Evolutionary conservation across 2,329 filamentous ascomycete genomes (phyloP), one percentile per base, ranked within the genome.

Genomic region (Penicillium decumbens): DNA sequence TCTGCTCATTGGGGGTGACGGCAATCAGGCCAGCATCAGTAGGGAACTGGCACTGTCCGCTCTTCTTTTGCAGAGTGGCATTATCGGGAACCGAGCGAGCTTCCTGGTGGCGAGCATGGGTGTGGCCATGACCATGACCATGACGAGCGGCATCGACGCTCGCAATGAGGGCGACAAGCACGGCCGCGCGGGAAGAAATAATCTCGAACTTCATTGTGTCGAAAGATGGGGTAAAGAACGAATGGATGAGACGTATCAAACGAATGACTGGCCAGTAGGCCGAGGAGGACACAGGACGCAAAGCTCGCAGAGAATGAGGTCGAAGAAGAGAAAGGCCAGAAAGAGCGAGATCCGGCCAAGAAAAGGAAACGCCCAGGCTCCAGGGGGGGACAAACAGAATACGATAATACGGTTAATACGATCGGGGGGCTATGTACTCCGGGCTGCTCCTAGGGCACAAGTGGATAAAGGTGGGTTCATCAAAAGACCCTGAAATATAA

Each of bases 1-100:
- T 92, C 65, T 72, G 65, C 38, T 68, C 66, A 45, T 73, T 74
- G 4, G 85, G 85, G 8, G 85, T 87, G 45, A 92, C 77, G 12
- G 80, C 68, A 39, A 89, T 80, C 62, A 91, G 71, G 45, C 85
- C 84, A 27, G 80, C 77, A 62, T 86, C 77, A 29, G 75, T 73
- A 9, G 88, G 87, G 61, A 91, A 87, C 47, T 75, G 63, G 70
- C 88, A 91, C 49, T 75, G 71, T 43, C 71, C 72, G 30, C 74
- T 72, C 58, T 81, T 77, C 70, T 82, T 83, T 60, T 77, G 71
- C 27, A 82, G 51, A 45, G 63, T 57, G 24, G 57, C 51, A 20
- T 58, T 55, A 41, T 63, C 64, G 8, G 56, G 53, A 18, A 57
- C 50, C 23, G 59, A 58, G 29, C 55, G 60, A 43, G 55, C 57